phyloP scores from a whole-genome alignment of 1,284 basidiomycete species.

The Rhodotorula sp. region DNA sequence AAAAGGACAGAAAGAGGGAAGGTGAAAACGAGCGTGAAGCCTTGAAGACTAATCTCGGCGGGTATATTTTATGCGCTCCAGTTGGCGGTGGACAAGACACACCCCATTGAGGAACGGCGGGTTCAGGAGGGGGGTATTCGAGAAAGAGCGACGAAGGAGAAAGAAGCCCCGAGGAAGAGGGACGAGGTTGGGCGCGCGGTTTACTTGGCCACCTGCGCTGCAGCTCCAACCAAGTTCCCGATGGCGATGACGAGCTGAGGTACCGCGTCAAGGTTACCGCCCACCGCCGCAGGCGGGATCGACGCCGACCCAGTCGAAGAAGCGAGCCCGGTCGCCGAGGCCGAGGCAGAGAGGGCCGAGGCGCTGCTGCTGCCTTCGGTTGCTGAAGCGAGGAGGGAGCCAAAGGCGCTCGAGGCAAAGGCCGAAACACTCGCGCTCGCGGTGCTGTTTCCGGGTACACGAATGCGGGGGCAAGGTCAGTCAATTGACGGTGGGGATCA shows the following conservation, averaged over 20 bases:
- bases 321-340: background rate
- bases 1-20: too few relatives aligned
- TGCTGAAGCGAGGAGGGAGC: background rate
- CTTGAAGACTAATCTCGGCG: background rate
- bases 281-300: conserved; percentile 16
- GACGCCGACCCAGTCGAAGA: background rate
- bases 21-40: too few relatives aligned
- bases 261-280: conserved; percentile 37
- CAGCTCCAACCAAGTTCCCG: conserved; percentile 35
- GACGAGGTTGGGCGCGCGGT: too few relatives aligned
- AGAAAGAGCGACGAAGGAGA: background rate
- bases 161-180: too few relatives aligned
- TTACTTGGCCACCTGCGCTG: conserved; percentile 17
- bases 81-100: background rate
- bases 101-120: background rate
- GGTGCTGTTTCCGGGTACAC: too few relatives aligned
- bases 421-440: background rate
- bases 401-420: background rate
- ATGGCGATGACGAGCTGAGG: conserved; percentile 36
- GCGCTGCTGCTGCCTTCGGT: background rate
- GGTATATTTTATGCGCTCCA: too few relatives aligned
- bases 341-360: background rate
- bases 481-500: too few relatives aligned
- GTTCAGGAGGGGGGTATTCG: background rate
- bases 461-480: background rate